phyloP scores from a whole-genome alignment of 2,329 filamentous ascomycete genomes.

The Fusarium sp. region DNA sequence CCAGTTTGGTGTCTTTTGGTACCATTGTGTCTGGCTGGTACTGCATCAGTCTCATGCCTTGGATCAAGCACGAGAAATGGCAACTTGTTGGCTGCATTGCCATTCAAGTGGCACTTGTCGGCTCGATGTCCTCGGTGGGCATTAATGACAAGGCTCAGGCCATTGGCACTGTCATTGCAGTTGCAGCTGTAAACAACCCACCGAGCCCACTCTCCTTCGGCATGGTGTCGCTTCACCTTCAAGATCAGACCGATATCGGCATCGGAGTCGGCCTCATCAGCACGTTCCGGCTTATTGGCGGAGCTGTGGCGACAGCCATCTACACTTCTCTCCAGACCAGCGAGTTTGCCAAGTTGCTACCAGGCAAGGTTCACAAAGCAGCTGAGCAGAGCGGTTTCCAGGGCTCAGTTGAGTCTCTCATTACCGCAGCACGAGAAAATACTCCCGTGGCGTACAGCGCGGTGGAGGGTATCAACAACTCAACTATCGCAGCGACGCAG shows the following conservation, averaged over 20 bases:
- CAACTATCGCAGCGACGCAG: constrained; percentile 49
- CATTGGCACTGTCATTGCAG: constrained; percentile 50
- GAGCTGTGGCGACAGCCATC: constrained; percentile 56
- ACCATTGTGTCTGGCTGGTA: constrained; percentile 45
- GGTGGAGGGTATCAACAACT: constrained; percentile 46
- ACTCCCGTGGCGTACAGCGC: constrained; percentile 50
- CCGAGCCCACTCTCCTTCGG: constrained; percentile 51
- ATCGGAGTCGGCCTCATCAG: constrained; percentile 53
- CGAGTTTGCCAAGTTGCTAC: constrained; percentile 44
- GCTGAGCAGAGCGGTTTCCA: constrained; percentile 34
- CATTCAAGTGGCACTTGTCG: constrained; percentile 52
- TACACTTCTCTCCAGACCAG: constrained; percentile 54
- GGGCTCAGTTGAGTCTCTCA: constrained; percentile 32
- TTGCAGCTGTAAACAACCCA: constrained; percentile 48
- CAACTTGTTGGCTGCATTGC: constrained; percentile 51
- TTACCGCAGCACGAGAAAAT: constrained; percentile 49
- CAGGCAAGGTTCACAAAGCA: constrained; percentile 28
- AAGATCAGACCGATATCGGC: constrained; percentile 55
- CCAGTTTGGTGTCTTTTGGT: constrained; percentile 44
- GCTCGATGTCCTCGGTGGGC: constrained; percentile 51
- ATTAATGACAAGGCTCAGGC: constrained; percentile 52
- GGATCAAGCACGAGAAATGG: constrained; percentile 48
- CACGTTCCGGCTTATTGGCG: constrained; percentile 54
- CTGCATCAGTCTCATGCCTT: constrained; percentile 47
- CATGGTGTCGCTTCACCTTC: constrained; percentile 53